Evolutionary conservation across 2,329 filamentous ascomycete species (phyloP), one percentile per base, ranked within the genome.

Genomic region (Aspergillus thermomutatus): DNA sequence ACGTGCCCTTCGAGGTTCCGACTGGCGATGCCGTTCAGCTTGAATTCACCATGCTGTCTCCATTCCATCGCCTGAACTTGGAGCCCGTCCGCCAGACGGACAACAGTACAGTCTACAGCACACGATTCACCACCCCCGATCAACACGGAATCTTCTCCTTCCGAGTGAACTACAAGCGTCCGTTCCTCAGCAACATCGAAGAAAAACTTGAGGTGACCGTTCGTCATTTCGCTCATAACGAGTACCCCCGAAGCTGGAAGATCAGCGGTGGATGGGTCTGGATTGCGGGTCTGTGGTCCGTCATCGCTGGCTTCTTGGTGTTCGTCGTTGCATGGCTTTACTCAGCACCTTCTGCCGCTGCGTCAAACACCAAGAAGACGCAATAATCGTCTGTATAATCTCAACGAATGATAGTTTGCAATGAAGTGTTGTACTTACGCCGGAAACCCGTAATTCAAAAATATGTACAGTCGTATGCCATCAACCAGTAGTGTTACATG

Each of bases 81-180:
- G 67, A 78, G 8, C 83, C 85, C 14, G 73, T 80, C 9, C 75
- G 77, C 31, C 80, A 80, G 26, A 88, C 86, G 1, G 75, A 81
- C 54, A 87, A 90, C 66, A 86, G 87, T 62, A 87, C 90, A 50
- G 82, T 89, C 60, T 99, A 88, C 80, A 82, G 83, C 61, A 82
- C 84, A 48, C 82, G 84, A 25, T 97, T 99, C 77, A 89, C 82
- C 62, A 83, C 93, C 3, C 94, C 94, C 4, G 94, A 99, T 74
- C 94, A 99, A 77, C 94, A 99, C 79, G 94, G 94, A 72, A 97
- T 99, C 77, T 99, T 97, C 83, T 96, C 96, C 79, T 97, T 99
- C 83, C 86, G 88, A 72, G 83, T 97, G 75, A 96, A 97, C 82
- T 97, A 97, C 83, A 96, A 96, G 82, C 87, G 94, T 6, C 92